A percentile compares a stretch with the other conserved stretches of the same genome.
phyloP scores from a whole-genome alignment of 768 basidiomycete genomes.

The Austroboletus festivus region DNA sequence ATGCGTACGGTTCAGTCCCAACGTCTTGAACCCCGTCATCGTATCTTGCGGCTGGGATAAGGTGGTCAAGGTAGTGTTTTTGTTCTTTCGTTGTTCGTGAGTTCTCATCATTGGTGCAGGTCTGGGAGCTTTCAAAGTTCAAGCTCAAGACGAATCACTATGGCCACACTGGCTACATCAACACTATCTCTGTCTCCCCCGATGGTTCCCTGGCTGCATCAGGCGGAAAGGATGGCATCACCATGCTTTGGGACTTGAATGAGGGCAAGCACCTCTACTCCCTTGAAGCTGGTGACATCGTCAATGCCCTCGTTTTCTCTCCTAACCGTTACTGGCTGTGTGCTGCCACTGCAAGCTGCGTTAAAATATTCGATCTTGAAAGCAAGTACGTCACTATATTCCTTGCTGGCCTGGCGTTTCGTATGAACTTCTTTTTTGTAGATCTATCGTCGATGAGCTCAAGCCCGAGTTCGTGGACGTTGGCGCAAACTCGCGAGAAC shows the following conservation, averaged over 20 bases:
- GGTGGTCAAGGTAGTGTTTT: slow-evolving; percentile 87
- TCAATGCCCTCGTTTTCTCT: slow-evolving; percentile 99
- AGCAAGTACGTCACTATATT: slow-evolving; percentile 79
- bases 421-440: slow-evolving; percentile 26
- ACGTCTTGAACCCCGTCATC: slow-evolving; percentile 95
- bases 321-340: slow-evolving; percentile 99
- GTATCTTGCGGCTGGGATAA: slow-evolving; percentile 99
- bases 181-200: slow-evolving; percentile 96
- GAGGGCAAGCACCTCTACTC: slow-evolving; percentile 99
- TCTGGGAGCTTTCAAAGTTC: slow-evolving; percentile 99
- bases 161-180: slow-evolving; percentile 99
- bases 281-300: slow-evolving; percentile 95
- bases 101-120: slow-evolving; percentile 53
- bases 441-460: slow-evolving; percentile 98
- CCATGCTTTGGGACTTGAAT: slow-evolving; percentile 99
- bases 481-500: slow-evolving; percentile 66
- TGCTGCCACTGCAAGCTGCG: slow-evolving; percentile 93
- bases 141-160: slow-evolving; percentile 99
- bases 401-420: not conserved
- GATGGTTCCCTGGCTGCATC: slow-evolving; percentile 99
- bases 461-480: slow-evolving; percentile 89
- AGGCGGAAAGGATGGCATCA: slow-evolving; percentile 99
- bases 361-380: slow-evolving; percentile 99
- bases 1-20: slow-evolving; percentile 98
- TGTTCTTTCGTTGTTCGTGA: not conserved